Evolutionary conservation across 169 alveolate species (phyloP).

Genomic region (Cyclospora cayetanensis): DNA sequence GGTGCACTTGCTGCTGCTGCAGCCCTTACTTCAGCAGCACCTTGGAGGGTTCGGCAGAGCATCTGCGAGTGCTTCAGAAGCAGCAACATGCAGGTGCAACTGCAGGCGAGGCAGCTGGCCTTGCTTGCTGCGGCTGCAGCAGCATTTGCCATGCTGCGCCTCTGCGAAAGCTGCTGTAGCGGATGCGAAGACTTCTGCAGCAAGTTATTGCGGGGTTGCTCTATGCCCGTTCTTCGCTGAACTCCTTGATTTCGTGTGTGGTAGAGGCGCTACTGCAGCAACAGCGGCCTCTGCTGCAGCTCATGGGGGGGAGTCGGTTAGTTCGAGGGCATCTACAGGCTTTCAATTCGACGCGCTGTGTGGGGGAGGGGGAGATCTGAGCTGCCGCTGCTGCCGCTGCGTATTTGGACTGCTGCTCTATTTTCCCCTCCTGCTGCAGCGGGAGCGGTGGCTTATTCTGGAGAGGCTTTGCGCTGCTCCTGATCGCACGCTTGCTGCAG

Average conservation of each 20-base stretch:
- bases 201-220: not conserved
- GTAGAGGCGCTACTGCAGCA: not conserved
- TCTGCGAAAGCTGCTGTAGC: slow-evolving; percentile 8
- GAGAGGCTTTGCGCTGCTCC: slow-evolving; percentile 56
- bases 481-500: slow-evolving; percentile 13
- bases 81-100: not conserved
- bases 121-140: slow-evolving; percentile 41
- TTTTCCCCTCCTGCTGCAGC: slow-evolving; percentile 40
- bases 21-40: slow-evolving; percentile 7
- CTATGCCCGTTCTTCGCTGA: not conserved
- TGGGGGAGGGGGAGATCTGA: not conserved
- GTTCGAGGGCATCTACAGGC: not conserved
- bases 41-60: not conserved
- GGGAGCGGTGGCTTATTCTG: slow-evolving; percentile 41
- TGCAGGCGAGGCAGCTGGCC: slow-evolving; percentile 1
- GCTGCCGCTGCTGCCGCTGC: slow-evolving; percentile 42
- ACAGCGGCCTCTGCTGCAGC: slow-evolving; percentile 21
- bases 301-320: not conserved
- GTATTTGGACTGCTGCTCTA: not conserved
- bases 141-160: not conserved
- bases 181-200: not conserved
- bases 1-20: not conserved
- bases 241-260: not conserved
- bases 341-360: not conserved
- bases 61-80: not conserved